Evolutionary conservation across 441 rosid species (phyloP).

Genomic region (Euphorbia schlechtendalii): DNA sequence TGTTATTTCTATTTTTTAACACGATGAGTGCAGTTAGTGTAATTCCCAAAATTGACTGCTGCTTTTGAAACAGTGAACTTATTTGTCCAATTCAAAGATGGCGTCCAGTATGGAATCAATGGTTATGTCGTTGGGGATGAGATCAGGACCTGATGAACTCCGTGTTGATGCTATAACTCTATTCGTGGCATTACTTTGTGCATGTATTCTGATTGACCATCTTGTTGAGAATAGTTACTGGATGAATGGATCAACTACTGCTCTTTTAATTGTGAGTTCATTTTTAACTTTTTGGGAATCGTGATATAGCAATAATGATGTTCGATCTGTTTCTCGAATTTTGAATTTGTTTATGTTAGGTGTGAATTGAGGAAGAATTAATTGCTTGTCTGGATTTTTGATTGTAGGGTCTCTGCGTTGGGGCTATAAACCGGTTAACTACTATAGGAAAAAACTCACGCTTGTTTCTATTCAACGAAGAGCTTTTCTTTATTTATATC

Average conservation of each 20-base stretch:
- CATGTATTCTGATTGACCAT: slow-evolving; percentile 80
- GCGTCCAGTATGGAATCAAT: slow-evolving; percentile 22
- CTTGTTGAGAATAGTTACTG: slow-evolving; percentile 72
- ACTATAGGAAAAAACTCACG: slow-evolving; percentile 68
- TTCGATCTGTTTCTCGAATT: not conserved
- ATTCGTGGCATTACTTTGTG: slow-evolving; percentile 76
- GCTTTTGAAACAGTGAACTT: slow-evolving; percentile 12
- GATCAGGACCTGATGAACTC: slow-evolving; percentile 43
- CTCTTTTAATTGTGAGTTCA: slow-evolving; percentile 65
- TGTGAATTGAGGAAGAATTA: too few species aligned
- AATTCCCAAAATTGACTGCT: not conserved
- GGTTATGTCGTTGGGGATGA: slow-evolving; percentile 33
- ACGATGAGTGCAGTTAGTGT: not conserved
- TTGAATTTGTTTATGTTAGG: too few species aligned
- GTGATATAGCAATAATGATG: too few species aligned
- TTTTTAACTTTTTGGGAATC: not conserved
- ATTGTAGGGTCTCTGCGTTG: slow-evolving; percentile 69
- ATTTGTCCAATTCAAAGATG: slow-evolving; percentile 9
- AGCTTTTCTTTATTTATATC: slow-evolving; percentile 79
- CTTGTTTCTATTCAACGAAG: slow-evolving; percentile 75
- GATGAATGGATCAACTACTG: slow-evolving; percentile 91
- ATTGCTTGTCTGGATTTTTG: slow-evolving; percentile 4
- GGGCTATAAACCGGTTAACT: slow-evolving; percentile 53
- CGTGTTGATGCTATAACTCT: slow-evolving; percentile 71
- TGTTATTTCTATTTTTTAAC: not conserved